Conservation (phyloP, 495 filamentous ascomycete species). For the Penicillium riverlandense region DNA sequence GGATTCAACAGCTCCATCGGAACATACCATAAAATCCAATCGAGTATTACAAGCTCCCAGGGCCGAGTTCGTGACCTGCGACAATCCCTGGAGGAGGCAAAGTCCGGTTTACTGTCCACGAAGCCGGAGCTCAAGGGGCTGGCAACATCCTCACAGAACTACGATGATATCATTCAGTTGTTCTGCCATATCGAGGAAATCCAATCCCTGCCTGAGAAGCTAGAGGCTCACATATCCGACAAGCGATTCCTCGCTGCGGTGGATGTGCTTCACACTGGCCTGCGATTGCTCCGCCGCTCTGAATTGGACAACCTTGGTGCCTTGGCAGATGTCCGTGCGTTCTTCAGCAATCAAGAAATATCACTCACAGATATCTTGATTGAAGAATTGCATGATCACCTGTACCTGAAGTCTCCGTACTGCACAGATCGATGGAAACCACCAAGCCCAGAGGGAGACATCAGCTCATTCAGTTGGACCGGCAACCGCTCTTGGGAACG, state of each 20-base stretch:
- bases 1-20: conserved; percentile 99
- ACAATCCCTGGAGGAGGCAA: conserved; percentile 75
- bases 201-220: conserved; percentile 81
- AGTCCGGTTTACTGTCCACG: conserved; percentile 71
- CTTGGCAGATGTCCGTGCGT: conserved; percentile 74
- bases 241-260: conserved; percentile 93
- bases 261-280: conserved; percentile 79
- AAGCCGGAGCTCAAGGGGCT: conserved; percentile 89
- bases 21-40: conserved; percentile 96
- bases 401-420: conserved; percentile 95
- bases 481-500: conserved; percentile 40
- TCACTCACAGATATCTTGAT: conserved; percentile 89
- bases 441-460: conserved; percentile 40
- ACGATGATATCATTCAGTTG: conserved; percentile 83
- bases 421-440: conserved; percentile 92
- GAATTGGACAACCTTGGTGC: conserved; percentile 91
- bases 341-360: conserved; percentile 87
- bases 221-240: conserved; percentile 90
- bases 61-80: conserved; percentile 73
- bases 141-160: conserved; percentile 77
- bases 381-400: conserved; percentile 93
- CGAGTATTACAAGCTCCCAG: conserved; percentile 85
- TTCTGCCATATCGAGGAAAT: conserved; percentile 82
- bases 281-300: conserved; percentile 72
- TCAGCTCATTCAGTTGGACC: conserved; percentile 33